A percentile compares a stretch with the other conserved stretches of the same genome.
Evolutionary conservation across 257 asterid genomes (phyloP).

Genomic region (Prunella vulgaris): DNA sequence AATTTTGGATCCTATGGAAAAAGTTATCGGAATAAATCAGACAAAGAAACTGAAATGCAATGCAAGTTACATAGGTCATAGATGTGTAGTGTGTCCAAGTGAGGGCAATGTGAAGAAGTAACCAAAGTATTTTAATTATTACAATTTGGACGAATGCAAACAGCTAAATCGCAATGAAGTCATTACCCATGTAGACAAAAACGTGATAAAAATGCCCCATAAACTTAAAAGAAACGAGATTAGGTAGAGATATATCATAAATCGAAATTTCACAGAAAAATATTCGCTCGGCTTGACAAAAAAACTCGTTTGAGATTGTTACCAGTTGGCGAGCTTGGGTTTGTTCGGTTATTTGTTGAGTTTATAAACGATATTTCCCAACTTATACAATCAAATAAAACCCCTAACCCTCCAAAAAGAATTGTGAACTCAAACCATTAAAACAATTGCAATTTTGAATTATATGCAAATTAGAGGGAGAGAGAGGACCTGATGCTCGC

Average conservation of each 20-base stretch:
- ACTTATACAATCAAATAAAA: neutral
- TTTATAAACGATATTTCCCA: neutral
- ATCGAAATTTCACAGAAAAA: neutral
- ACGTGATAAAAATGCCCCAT: neutral
- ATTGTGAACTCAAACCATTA: neutral
- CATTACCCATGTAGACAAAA: neutral
- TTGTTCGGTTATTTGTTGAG: neutral
- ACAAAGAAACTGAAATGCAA: conserved; percentile 5
- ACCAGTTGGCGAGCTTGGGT: neutral
- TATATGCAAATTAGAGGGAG: neutral
- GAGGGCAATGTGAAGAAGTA: conserved; percentile 4
- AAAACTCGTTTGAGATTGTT: neutral
- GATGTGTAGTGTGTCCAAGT: neutral
- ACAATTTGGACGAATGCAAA: neutral
- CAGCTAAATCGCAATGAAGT: too few species aligned
- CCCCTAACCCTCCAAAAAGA: too few species aligned
- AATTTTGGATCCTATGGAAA: conserved; percentile 81
- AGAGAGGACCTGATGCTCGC: conserved; percentile 72
- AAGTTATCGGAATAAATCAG: conserved; percentile 11
- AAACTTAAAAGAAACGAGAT: neutral
- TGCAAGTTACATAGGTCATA: neutral
- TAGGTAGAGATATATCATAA: neutral
- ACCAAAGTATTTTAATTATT: neutral
- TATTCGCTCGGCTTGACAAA: too few species aligned
- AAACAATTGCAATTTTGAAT: neutral